Base-by-base conservation (phyloP, 2,329 filamentous ascomycete genomes). In the Sporothrix variecibatus region DNA sequence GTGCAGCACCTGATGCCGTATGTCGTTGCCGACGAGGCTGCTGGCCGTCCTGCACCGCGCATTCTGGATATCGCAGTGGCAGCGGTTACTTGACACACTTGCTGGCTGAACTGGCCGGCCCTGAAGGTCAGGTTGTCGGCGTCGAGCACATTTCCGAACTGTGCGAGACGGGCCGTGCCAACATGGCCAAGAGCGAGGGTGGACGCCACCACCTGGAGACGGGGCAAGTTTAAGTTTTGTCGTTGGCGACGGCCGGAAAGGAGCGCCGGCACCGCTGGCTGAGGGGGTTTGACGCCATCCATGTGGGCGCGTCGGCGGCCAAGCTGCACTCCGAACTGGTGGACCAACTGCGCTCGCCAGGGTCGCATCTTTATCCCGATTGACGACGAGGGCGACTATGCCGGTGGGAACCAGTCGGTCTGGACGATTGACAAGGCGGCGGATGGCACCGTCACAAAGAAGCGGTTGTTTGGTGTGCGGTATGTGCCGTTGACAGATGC, bases 51-150 rank as follows among this genome's bases (percentile, higher is more conserved):
- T 0, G 81, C 82, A 1, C 83, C 86, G 1, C 83, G 92, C 77
- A 85, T 94, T 1, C 86, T 95, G 1, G 93, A 95, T 78, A 87
- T 95, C 75, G 93, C 1, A 92, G 89, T 65, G 93, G 93, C 0
- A 92, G 89, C 1, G 93, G 93, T 0, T 98, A 98, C 80, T 85
- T 99, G 15, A 97, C 94, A 5, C 94, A 97, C 78, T 90, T 98
- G 0, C 83, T 98, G 8, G 95, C 94, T 0, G 93, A 95, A 80
- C 86, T 97, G 0, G 91, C 92, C 1, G 90, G 88, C 2, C 81
- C 80, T 4, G 77, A 77, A 3, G 86, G 79, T 3, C 80, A 85
- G 0, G 90, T 95, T 0, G 87, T 95, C 15, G 93, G 93, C 0
- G 83, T 95, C 26, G 93, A 95, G 80, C 93, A 95, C 80, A 93